A percentile compares a stretch with the other conserved stretches of the same genome.
Conservation (phyloP, 805 yeast genomes). For the Tetrapisispora arboricola region DNA sequence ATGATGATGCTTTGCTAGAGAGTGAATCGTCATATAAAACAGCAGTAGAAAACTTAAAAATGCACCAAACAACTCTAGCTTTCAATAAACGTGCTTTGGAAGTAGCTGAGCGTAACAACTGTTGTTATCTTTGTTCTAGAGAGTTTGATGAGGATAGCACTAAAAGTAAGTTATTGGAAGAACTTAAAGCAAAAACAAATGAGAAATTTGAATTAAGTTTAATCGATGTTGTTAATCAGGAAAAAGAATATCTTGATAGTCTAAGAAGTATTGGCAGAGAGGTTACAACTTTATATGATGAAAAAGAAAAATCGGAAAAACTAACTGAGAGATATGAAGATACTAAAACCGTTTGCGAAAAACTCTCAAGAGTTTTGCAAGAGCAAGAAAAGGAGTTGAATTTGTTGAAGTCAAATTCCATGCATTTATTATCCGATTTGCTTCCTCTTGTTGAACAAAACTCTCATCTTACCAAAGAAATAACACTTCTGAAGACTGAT, state of each 20-base stretch:
- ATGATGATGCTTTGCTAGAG: slow-evolving; percentile 40
- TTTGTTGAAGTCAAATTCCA: slow-evolving; percentile 10
- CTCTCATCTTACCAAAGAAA: slow-evolving; percentile 19
- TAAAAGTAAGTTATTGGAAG: slow-evolving; percentile 20
- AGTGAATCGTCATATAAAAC: slow-evolving; percentile 53
- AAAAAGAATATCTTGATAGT: slow-evolving; percentile 24
- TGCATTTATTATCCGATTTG: slow-evolving; percentile 15
- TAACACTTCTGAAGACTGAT: slow-evolving; percentile 13
- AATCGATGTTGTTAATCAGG: slow-evolving; percentile 26
- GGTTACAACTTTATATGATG: slow-evolving; percentile 9
- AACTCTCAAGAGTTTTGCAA: slow-evolving; percentile 9
- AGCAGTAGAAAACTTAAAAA: slow-evolving; percentile 56
- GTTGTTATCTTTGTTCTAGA: slow-evolving; percentile 67
- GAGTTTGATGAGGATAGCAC: slow-evolving; percentile 38
- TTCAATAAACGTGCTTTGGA: slow-evolving; percentile 64
- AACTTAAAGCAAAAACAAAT: slow-evolving; percentile 25
- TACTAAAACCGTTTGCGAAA: not conserved
- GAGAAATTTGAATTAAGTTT: slow-evolving; percentile 27
- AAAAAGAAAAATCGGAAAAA: not conserved
- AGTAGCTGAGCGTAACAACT: slow-evolving; percentile 43
- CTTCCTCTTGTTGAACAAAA: slow-evolving; percentile 24
- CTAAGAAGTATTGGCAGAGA: slow-evolving; percentile 18
- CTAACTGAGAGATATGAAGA: slow-evolving; percentile 7
- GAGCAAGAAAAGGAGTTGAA: slow-evolving; percentile 24
- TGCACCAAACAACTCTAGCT: slow-evolving; percentile 55